phyloP scores from a whole-genome alignment of 768 basidiomycete species.

The Auriculariales sp. region DNA sequence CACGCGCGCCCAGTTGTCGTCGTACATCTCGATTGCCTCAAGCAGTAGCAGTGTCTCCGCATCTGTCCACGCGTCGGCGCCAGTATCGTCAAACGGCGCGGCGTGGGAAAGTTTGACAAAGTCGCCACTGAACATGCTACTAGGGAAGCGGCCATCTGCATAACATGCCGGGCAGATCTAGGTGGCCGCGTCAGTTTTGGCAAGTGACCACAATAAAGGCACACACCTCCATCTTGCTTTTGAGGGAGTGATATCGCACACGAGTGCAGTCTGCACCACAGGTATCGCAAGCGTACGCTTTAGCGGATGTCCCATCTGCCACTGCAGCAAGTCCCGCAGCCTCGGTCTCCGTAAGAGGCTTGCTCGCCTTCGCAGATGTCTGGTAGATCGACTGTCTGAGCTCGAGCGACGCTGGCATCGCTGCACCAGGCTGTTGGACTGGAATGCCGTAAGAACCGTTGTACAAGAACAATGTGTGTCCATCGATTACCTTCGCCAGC shows the following conservation, averaged over 20 bases:
- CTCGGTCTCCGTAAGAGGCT: conserved; percentile 50
- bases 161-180: conserved; percentile 86
- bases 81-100: no score
- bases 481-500: no score
- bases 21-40: conserved; percentile 97
- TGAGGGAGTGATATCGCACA: conserved; percentile 82
- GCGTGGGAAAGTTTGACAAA: conserved; percentile 70
- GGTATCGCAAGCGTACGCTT: conserved; percentile 73
- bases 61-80: conserved; percentile 72
- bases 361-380: conserved; percentile 72
- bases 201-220: no score
- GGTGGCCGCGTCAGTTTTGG: no score
- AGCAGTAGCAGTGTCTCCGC: conserved; percentile 78
- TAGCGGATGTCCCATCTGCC: conserved; percentile 23
- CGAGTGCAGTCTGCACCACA: conserved; percentile 89
- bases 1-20: conserved; percentile 90
- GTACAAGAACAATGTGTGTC: no score
- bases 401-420: conserved; percentile 64
- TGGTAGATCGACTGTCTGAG: conserved; percentile 80
- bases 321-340: conserved; percentile 50
- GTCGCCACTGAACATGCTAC: conserved; percentile 90
- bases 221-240: conserved; percentile 87
- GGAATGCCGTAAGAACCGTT: no score
- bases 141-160: conserved; percentile 92
- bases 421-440: no score